Conservation (phyloP, 257 asterid genomes). For the Nicotiana attenuata region DNA sequence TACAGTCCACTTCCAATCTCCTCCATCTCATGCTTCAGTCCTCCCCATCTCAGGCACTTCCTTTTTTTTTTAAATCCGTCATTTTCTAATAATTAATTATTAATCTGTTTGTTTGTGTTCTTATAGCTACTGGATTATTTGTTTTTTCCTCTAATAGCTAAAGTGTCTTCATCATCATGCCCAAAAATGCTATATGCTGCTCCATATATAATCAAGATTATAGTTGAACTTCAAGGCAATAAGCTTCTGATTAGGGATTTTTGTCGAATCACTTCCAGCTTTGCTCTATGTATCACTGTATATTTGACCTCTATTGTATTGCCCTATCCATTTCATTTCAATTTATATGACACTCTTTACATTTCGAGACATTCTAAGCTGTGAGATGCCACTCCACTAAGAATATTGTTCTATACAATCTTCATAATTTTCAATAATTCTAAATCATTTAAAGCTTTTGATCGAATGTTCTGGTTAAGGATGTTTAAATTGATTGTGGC, state of each 20-base stretch:
- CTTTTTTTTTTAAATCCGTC: neutral
- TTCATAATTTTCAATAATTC: neutral
- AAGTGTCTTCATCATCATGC: neutral
- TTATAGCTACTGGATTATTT: neutral
- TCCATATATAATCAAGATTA: neutral
- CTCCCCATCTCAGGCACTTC: conserved; percentile 59
- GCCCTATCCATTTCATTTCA: neutral
- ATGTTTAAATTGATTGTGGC: neutral
- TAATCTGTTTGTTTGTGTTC: no score
- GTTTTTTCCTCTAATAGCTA: neutral
- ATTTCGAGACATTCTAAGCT: neutral
- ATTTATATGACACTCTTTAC: neutral
- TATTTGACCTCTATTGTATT: neutral
- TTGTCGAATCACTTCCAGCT: neutral
- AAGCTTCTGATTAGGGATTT: neutral
- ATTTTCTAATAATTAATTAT: no score
- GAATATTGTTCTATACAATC: neutral
- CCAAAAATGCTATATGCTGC: neutral
- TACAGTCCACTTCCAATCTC: conserved; percentile 77
- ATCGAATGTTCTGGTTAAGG: neutral
- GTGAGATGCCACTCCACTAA: neutral
- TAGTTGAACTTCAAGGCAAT: neutral
- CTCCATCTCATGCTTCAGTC: conserved; percentile 85
- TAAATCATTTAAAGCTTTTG: neutral
- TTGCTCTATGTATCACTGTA: neutral